Evolutionary conservation across 331 rosid species (phyloP), one percentile per base, ranked within the genome.

Genomic region (Quercus tomentella): DNA sequence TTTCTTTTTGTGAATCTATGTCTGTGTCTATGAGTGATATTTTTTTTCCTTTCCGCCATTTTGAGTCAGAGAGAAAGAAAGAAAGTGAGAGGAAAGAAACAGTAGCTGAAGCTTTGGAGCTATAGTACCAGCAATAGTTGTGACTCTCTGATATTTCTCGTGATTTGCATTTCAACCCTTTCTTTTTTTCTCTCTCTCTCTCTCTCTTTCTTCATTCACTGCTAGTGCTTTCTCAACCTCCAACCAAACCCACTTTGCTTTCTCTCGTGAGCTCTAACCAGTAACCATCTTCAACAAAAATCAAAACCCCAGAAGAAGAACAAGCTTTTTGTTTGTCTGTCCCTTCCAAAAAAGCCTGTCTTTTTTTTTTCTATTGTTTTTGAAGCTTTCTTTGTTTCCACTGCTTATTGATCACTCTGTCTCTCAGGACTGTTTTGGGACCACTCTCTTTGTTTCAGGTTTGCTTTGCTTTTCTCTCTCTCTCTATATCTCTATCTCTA

Each of bases 161-260:
- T 92, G 95, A 92, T 85, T 85, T 78, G 67, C 83, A 82, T 85
- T 79, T 77, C 87, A 41, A 82, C 74, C 56, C 80, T 80, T 86
- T 23, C 73, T 80, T 83, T 84, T 33, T 77, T 33, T 75, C 41
- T 65, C 41, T 52, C 55, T 28, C 51, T 51, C 76, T 62, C 57
- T 79, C 79, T 82, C 88, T 85, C 89, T 82, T 56, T 77, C 89
- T 71, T 81, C 84, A 79, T 80, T 88, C 89, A 82, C 80, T 83
- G 55, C 55, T 54, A 82, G 78, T 83, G 55, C 55, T 54, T 6
- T 68, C 21, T 60, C 52, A 43, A 6, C 41, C 77, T 33, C 56
- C 31, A 28, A 30, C 68, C 30, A 28, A 20, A 33, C 26, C 23
- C 7, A 68, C 57, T 30, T 70, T 45, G 63, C 72, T 62, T 41